Evolutionary conservation across 805 yeast genomes (phyloP).

Genomic region (Pichia cabralensis): DNA sequence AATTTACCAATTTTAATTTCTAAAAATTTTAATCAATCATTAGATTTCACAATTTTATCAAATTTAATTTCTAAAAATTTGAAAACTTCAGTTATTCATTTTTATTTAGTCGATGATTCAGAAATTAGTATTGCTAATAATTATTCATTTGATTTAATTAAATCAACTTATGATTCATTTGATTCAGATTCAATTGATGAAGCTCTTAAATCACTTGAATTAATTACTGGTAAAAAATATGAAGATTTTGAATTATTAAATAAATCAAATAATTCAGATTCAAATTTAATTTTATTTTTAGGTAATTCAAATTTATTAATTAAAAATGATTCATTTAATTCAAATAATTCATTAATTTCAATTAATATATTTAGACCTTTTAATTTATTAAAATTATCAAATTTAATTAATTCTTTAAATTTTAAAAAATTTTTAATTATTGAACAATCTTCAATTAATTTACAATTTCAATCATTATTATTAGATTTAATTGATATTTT

Average conservation of each 20-base stretch:
- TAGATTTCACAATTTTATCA: constrained; percentile 46
- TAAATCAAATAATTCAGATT: constrained; percentile 10
- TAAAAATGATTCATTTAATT: constrained; percentile 8
- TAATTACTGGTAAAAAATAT: constrained; percentile 23
- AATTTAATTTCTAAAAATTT: constrained; percentile 42
- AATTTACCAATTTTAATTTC: constrained; percentile 59
- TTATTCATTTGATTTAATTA: constrained; percentile 8
- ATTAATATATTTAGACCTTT: constrained; percentile 71
- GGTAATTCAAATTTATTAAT: constrained; percentile 37
- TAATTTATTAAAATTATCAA: constrained; percentile 39
- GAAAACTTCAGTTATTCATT: constrained; percentile 59
- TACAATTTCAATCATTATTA: constrained; percentile 35
- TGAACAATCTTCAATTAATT: constrained; percentile 46
- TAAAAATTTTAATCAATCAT: constrained; percentile 41
- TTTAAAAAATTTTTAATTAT: constrained; percentile 46
- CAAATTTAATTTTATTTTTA: constrained; percentile 46
- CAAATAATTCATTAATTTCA: constrained; percentile 36
- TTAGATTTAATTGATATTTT: constrained; percentile 64
- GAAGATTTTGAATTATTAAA: constrained; percentile 30
- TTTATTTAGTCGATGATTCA: constrained; percentile 32
- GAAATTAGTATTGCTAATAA: constrained; percentile 2
- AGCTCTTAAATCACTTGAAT: constrained; percentile 24
- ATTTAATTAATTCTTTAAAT: constrained; percentile 35
- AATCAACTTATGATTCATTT: constrained; percentile 13
- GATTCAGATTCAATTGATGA: constrained; percentile 23